These are phyloP conservation scores for Quaeritorhiza haematococci DNA, from an alignment of 371 early-diverging fungal species.

Conservation along the genomic window DNA sequence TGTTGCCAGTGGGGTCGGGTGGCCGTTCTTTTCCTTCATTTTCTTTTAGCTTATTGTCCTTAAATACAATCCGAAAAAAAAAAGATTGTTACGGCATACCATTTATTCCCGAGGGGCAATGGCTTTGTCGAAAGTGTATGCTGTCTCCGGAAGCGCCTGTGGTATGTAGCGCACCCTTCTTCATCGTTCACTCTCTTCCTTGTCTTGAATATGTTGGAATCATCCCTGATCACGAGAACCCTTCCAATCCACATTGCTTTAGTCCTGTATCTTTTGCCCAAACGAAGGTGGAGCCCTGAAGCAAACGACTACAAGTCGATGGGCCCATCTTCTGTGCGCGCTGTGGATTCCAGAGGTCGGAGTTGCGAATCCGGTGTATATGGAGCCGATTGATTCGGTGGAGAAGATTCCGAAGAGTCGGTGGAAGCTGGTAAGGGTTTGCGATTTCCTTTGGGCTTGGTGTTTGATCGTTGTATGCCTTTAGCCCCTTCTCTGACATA, in stretches of 20 bases:
- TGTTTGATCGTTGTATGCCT: background rate
- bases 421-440: conserved; percentile 62
- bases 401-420: conserved; percentile 83
- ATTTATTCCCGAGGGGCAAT: conserved; percentile 97
- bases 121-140: conserved; percentile 97
- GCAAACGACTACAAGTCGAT: conserved; percentile 83
- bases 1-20: background rate
- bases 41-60: background rate
- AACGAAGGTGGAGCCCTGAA: conserved; percentile 95
- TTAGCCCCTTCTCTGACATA: background rate
- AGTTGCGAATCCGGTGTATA: conserved; percentile 83
- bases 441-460: background rate
- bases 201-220: background rate
- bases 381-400: conserved; percentile 95
- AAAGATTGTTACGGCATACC: conserved; percentile 99
- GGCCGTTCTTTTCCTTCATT: no score
- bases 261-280: conserved; percentile 90
- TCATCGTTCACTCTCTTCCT: background rate
- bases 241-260: background rate
- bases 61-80: no score
- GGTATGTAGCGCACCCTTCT: conserved; percentile 19
- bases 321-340: conserved; percentile 96
- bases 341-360: conserved; percentile 94
- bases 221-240: background rate
- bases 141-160: conserved; percentile 86